These are phyloP conservation scores for Yamagishiella unicocca DNA, from an alignment of 139 green algal species.

Conservation along the genomic window DNA sequence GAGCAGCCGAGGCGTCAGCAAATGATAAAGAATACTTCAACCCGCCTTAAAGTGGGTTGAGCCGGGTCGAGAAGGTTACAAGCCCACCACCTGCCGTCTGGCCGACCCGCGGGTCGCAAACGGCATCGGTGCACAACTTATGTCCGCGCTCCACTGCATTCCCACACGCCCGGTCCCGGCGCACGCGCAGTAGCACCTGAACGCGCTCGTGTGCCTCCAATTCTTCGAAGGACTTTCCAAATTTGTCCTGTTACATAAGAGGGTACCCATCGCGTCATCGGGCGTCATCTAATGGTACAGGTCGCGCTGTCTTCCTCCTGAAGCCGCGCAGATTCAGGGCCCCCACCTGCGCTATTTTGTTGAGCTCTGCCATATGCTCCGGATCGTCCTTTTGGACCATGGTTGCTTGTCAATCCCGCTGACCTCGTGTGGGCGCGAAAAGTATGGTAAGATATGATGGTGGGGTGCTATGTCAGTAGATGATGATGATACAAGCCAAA, in stretches of 20 bases:
- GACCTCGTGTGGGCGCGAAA: too few relatives aligned
- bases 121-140: too few relatives aligned
- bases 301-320: background rate
- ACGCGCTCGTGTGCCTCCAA: constrained; percentile 26
- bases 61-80: too few relatives aligned
- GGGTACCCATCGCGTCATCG: background rate
- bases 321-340: background rate
- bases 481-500: too few relatives aligned
- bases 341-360: constrained; percentile 41
- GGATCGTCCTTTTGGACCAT: constrained; percentile 4
- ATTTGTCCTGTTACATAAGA: constrained; percentile 35
- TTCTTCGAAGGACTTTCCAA: constrained; percentile 32
- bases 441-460: too few relatives aligned
- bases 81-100: too few relatives aligned
- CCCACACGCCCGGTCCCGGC: too few relatives aligned
- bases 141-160: too few relatives aligned
- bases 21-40: background rate
- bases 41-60: too few relatives aligned
- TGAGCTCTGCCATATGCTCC: constrained; percentile 30
- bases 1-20: background rate
- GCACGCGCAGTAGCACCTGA: constrained; percentile 17
- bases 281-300: background rate
- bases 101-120: too few relatives aligned
- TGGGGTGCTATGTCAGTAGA: too few relatives aligned
- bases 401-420: too few relatives aligned